Evolutionary conservation across 2,329 filamentous ascomycete genomes (phyloP).

Genomic region (Tolypocladium endophyticum): DNA sequence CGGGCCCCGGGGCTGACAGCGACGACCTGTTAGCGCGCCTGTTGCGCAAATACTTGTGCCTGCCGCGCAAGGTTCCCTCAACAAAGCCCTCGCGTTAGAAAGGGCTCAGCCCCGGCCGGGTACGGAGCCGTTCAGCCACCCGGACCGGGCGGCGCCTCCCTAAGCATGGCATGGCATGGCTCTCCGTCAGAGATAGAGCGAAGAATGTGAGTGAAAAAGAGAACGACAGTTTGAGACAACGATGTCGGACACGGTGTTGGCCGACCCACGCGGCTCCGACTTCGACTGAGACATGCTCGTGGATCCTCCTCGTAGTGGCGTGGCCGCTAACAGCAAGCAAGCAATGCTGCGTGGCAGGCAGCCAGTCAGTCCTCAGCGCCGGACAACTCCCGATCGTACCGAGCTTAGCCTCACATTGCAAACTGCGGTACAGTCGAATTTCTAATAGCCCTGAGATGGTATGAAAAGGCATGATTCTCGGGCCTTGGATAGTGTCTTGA

Average conservation of each 20-base stretch:
- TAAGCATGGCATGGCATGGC: too few relatives aligned
- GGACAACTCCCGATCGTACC: not conserved
- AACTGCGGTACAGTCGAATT: not conserved
- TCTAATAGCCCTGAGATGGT: not conserved
- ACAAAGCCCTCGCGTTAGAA: not conserved
- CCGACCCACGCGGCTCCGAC: not conserved
- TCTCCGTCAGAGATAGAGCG: not conserved
- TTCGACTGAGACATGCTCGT: not conserved
- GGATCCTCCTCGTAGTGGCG: not conserved
- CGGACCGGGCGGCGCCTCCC: not conserved
- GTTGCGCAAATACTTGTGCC: not conserved
- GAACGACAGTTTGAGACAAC: not conserved
- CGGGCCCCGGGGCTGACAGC: not conserved
- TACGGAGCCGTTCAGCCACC: conserved; percentile 1
- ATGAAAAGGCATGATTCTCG: not conserved
- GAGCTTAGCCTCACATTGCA: not conserved
- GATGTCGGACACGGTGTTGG: conserved; percentile 1
- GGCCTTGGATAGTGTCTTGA: not conserved
- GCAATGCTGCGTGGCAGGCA: not conserved
- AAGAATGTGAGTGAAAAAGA: not conserved
- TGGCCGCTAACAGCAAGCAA: not conserved
- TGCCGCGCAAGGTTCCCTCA: not conserved
- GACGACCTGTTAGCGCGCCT: not conserved
- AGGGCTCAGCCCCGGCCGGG: not conserved
- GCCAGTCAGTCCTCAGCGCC: not conserved